Conservation (phyloP, 768 basidiomycete genomes). For the Coprinellus micaceus region DNA sequence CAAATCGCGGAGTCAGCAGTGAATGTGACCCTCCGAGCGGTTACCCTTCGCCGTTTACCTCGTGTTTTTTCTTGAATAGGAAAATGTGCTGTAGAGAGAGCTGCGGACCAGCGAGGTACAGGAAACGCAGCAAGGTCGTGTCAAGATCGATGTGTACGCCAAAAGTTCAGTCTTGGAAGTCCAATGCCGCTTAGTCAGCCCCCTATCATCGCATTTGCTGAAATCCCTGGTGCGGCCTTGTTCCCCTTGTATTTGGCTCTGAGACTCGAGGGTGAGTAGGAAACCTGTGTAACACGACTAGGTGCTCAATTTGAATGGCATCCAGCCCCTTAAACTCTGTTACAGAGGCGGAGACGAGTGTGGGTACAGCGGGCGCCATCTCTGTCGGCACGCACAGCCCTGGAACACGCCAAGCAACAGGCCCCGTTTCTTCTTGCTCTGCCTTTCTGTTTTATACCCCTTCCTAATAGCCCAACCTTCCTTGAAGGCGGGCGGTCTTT, state of each 20-base stretch:
- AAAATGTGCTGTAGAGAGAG: no score
- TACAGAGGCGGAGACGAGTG: not conserved
- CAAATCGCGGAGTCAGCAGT: no score
- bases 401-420: not conserved
- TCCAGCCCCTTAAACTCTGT: not conserved
- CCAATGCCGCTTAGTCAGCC: not conserved
- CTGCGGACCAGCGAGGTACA: no score
- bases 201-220: no score
- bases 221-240: not conserved
- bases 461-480: conserved; percentile 1
- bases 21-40: no score
- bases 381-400: not conserved
- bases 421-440: not conserved
- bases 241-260: not conserved
- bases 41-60: no score
- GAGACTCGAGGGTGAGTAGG: not conserved
- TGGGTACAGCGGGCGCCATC: not conserved
- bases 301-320: not conserved
- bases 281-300: not conserved
- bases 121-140: no score
- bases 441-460: not conserved
- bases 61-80: no score
- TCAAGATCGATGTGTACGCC: no score
- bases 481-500: not conserved
- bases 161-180: no score